These are phyloP conservation scores for Penicillium pancosmium DNA, from an alignment of 495 filamentous ascomycete genomes.

Conservation along the genomic window DNA sequence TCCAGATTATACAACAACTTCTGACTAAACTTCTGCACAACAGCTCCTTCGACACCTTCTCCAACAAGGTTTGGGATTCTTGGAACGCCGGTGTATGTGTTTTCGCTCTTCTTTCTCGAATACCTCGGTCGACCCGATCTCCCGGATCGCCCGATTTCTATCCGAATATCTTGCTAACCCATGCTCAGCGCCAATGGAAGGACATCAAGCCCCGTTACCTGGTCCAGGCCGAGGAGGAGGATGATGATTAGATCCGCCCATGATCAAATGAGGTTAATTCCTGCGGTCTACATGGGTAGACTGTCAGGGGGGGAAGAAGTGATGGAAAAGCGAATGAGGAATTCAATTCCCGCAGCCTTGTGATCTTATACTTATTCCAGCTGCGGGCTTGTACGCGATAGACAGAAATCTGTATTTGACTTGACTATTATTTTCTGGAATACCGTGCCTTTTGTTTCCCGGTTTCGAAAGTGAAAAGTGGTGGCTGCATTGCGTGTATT, in stretches of 20 bases:
- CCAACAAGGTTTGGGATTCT: slow-evolving; percentile 85
- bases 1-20: slow-evolving; percentile 6
- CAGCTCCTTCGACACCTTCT: slow-evolving; percentile 75
- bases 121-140: slow-evolving; percentile 3
- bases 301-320: slow-evolving; percentile 18
- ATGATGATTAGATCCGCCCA: slow-evolving; percentile 46
- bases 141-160: slow-evolving; percentile 3
- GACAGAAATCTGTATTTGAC: slow-evolving; percentile 35
- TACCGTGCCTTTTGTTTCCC: not conserved
- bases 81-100: slow-evolving; percentile 84
- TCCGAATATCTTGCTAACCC: slow-evolving; percentile 34
- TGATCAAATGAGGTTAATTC: slow-evolving; percentile 2
- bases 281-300: slow-evolving; percentile 1
- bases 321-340: slow-evolving; percentile 22
- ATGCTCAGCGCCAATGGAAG: slow-evolving; percentile 94
- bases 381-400: slow-evolving; percentile 44
- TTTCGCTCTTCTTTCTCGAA: slow-evolving; percentile 1
- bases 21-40: slow-evolving; percentile 22
- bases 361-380: slow-evolving; percentile 34
- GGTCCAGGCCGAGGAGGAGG: slow-evolving; percentile 61
- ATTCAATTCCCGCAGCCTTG: slow-evolving; percentile 17
- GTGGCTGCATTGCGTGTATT: slow-evolving; percentile 1
- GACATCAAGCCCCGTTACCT: slow-evolving; percentile 92
- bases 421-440: slow-evolving; percentile 6
- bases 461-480: not conserved